Evolutionary conservation across 2,329 filamentous ascomycete species (phyloP), one percentile per base, ranked within the genome.

Genomic region (Fusarium floridanum): DNA sequence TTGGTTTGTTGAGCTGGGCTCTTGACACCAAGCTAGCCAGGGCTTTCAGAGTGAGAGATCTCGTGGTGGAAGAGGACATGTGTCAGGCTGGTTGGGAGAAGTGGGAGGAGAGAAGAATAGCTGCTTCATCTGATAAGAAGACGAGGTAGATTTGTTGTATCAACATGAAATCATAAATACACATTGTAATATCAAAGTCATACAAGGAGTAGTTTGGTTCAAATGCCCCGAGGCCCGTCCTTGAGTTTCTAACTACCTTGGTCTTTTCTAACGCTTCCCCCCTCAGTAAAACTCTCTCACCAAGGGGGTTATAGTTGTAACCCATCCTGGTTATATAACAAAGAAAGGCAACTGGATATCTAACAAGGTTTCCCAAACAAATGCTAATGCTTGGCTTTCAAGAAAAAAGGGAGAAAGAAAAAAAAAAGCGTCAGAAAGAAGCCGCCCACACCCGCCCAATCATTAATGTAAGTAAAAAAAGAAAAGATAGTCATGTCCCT

Each of bases 21-120:
- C 83, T 98, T 64, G 91, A 94, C 29, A 86, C 90, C 39, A 88
- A 90, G 32, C 77, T 93, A 5, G 89, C 91, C 4, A 89, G 89
- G 79, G 88, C 91, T 74, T 85, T 97, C 57, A 88, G 96, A 68
- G 85, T 97, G 57, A 88, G 97, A 69, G 97, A 99, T 83, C 84
- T 99, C 72, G 91, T 97, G 14, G 88, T 97, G 8, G 92, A 93
- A 81, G 96, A 98, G 84, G 96, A 98, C 83, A 84, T 98, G 77
- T 92, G 92, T 37, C 95, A 98, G 85, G 93, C 95, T 48, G 97
- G 97, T 3, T 99, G 96, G 96, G 94, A 95, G 84, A 92, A 94
- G 81, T 98, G 95, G 95, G 92, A 96, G 82, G 86, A 87, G 59
- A 84, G 79, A 76, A 86, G 85, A 76, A 78, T 78, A 43, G 83